Conservation (phyloP, 257 asterid species). For the Plectranthus barbatus region DNA sequence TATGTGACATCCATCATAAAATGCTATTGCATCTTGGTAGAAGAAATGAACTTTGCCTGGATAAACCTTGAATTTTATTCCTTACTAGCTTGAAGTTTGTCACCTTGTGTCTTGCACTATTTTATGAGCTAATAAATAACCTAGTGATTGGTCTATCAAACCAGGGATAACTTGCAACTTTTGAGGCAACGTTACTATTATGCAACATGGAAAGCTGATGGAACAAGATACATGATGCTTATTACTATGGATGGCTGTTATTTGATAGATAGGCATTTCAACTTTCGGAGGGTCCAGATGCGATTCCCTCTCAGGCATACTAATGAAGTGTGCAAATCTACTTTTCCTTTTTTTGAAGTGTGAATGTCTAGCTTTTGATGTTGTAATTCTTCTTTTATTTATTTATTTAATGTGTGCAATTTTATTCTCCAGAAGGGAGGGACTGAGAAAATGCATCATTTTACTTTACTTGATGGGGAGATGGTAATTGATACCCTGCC, state of each 20-base stretch:
- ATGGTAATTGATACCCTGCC: conserved; percentile 91
- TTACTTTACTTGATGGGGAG: conserved; percentile 95
- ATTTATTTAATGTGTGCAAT: not conserved
- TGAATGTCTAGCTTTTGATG: conserved; percentile 5
- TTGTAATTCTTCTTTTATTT: conserved; percentile 1
- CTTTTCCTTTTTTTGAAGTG: not conserved
- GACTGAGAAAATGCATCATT: conserved; percentile 73
- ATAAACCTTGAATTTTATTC: conserved; percentile 5
- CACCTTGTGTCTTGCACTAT: not conserved
- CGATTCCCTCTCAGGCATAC: conserved; percentile 76
- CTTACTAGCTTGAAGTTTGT: conserved; percentile 4
- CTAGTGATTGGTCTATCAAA: conserved; percentile 3
- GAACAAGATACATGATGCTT: conserved; percentile 98
- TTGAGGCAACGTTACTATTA: conserved; percentile 91
- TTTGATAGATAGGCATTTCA: conserved; percentile 82
- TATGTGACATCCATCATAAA: not conserved
- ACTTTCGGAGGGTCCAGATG: conserved; percentile 95
- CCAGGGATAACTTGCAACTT: conserved; percentile 88
- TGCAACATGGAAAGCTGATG: conserved; percentile 99
- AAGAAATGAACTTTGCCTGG: not conserved
- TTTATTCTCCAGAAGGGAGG: conserved; percentile 44
- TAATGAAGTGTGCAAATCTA: conserved; percentile 50
- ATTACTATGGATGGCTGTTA: conserved; percentile 95
- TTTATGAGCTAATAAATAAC: not conserved
- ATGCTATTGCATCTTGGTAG: not conserved